Base-by-base conservation (phyloP, 108 stramenopile species). In the Cyclotella baltica region DNA sequence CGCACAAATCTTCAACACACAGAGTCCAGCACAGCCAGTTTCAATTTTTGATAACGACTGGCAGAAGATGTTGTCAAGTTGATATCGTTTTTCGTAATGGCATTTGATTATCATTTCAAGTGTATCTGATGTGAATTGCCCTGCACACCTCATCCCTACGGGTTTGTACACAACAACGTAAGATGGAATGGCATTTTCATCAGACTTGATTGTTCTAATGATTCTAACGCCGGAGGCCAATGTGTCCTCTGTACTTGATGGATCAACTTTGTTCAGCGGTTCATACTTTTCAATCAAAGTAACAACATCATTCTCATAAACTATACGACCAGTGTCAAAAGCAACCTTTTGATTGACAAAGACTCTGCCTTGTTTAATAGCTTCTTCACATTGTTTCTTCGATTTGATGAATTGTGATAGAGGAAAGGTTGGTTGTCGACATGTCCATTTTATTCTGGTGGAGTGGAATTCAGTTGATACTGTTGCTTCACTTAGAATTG, bases 11-110 rank as follows among this genome's bases (percentile, higher is more conserved):
- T 36, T 34, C 30, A 90, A 16, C 5, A 73, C 84, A 64, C 89
- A 90, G 3, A 90, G 46, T 15, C 90, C 90, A 23, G 71, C 33
- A 63, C 87, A 88, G 18, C 84, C 85, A 1, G 87, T 87, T 58
- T 90, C 89, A n/a, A 90, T 64, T 35, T 81, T 78, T 9, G 86
- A 77, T 9, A 88, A 4, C 10, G 77, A 53, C 4, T 64, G 50
- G 62, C 75, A 90, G 1, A 20, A 52, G 15, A 62, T 16, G 13
- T 61, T 52, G 63, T 78, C 80, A 33, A 83, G 19, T 23, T 76
- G 72, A 36, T 73, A 68, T 10, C 11, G 47, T 43, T 68, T 25
- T 56, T 75, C 68, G 62, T 37, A 28, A 65, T 74, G 30, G 67
- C 78, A 74, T 62, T 80, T 62, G 38, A 38, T 58, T 27, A 67